Evolutionary conservation across 2,329 filamentous ascomycete genomes (phyloP).

Genomic region (Tolypocladium ovalisporum): DNA sequence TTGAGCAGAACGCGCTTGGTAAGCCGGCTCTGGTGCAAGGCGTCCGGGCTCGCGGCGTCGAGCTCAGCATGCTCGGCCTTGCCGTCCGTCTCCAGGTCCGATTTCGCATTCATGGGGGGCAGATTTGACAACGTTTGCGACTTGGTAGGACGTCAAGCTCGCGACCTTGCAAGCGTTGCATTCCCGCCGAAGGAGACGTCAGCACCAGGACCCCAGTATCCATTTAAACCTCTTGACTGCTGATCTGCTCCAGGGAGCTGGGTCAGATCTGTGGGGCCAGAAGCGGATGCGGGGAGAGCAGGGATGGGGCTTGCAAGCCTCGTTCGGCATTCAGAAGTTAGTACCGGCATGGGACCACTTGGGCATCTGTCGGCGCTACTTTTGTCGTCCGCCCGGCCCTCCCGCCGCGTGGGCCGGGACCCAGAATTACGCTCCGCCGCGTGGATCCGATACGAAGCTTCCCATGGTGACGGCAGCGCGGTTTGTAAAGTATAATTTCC

Average conservation of each 20-base stretch:
- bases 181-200: background rate
- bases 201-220: background rate
- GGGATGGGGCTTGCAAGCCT: background rate
- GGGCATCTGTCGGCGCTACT: background rate
- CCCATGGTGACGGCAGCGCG: background rate
- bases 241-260: background rate
- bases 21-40: constrained; percentile 5
- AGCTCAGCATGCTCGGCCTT: constrained; percentile 11
- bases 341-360: background rate
- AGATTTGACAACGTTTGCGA: background rate
- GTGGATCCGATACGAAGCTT: background rate
- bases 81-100: constrained; percentile 4
- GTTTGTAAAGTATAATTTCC: background rate
- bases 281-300: background rate
- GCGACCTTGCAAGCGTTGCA: background rate
- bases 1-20: constrained; percentile 16
- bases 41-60: constrained; percentile 4
- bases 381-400: background rate
- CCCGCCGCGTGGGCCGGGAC: background rate
- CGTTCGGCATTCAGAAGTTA: background rate
- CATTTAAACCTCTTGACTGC: background rate
- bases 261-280: background rate
- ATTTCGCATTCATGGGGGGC: constrained; percentile 4
- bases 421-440: background rate
- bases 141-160: background rate